These are phyloP conservation scores for Spergularia marina DNA, from an alignment of 148 eudicot genomes.

Conservation along the genomic window DNA sequence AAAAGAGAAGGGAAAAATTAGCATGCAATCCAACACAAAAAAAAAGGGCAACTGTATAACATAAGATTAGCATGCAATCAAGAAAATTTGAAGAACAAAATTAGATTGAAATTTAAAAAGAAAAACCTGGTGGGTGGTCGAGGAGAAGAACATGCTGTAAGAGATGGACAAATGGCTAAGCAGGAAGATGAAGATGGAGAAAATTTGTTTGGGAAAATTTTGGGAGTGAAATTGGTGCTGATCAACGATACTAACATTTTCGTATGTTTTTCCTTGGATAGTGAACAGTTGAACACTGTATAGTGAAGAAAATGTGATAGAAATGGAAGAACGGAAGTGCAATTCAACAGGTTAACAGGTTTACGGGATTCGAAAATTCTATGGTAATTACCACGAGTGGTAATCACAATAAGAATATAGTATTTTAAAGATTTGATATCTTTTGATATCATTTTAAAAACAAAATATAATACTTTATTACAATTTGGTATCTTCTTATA, in stretches of 20 bases:
- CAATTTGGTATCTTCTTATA: too few relatives aligned
- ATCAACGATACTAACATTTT: not conserved
- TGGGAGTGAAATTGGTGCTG: not conserved
- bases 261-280: too few relatives aligned
- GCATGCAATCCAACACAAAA: not conserved
- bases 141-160: not conserved
- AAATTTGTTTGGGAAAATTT: not conserved
- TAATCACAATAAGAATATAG: too few relatives aligned
- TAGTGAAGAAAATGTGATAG: too few relatives aligned
- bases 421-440: too few relatives aligned
- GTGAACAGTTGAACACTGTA: too few relatives aligned
- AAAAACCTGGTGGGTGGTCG: slow-evolving; percentile 10
- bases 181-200: slow-evolving; percentile 1
- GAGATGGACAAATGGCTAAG: not conserved
- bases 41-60: not conserved
- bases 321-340: too few relatives aligned
- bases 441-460: too few relatives aligned
- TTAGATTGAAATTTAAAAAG: not conserved
- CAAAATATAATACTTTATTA: too few relatives aligned
- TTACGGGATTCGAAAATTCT: too few relatives aligned
- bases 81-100: not conserved
- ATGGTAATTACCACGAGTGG: too few relatives aligned
- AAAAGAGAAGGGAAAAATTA: not conserved
- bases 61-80: not conserved
- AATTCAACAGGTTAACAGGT: too few relatives aligned